Conservation (phyloP, 2,329 filamentous ascomycete species). For the Fusarium luffae region DNA sequence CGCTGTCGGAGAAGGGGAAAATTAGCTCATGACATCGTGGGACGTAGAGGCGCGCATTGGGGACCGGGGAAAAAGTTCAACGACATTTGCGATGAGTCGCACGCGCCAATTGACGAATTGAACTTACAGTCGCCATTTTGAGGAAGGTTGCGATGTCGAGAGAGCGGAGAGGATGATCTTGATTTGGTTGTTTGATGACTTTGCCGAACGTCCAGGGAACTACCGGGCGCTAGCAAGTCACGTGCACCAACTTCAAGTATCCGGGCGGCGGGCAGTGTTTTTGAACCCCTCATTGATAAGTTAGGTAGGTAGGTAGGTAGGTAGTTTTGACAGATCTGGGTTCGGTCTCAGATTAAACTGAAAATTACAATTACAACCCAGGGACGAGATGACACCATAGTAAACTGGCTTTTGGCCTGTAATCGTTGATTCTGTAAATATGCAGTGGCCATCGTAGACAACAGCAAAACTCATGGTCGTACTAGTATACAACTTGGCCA, state of each 20-base stretch:
- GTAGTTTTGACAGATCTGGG: background rate
- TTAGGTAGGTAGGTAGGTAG: background rate
- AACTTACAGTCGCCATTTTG: constrained; percentile 78
- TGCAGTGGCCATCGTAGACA: background rate
- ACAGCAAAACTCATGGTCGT: background rate
- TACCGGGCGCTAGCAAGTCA: constrained; percentile 46
- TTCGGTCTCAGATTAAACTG: background rate
- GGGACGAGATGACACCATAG: background rate
- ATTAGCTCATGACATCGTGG: constrained; percentile 63
- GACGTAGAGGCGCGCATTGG: constrained; percentile 32
- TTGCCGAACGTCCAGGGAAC: constrained; percentile 57
- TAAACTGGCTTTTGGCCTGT: background rate
- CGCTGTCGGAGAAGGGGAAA: constrained; percentile 70
- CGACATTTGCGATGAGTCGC: constrained; percentile 30
- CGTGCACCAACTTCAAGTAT: constrained; percentile 45
- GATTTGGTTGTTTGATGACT: constrained; percentile 56
- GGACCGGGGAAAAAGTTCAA: constrained; percentile 22
- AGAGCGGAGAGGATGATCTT: constrained; percentile 64
- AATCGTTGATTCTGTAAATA: background rate
- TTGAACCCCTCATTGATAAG: constrained; percentile 42
- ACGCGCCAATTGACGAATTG: constrained; percentile 47
- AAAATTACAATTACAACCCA: background rate
- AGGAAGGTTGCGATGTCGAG: constrained; percentile 58
- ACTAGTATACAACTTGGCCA: background rate
- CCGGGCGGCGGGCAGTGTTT: constrained; percentile 22